A percentile compares a stretch with the other conserved stretches of the same genome.
phyloP scores from a whole-genome alignment of 2,329 filamentous ascomycete genomes.

The Phialocephala subalpina region DNA sequence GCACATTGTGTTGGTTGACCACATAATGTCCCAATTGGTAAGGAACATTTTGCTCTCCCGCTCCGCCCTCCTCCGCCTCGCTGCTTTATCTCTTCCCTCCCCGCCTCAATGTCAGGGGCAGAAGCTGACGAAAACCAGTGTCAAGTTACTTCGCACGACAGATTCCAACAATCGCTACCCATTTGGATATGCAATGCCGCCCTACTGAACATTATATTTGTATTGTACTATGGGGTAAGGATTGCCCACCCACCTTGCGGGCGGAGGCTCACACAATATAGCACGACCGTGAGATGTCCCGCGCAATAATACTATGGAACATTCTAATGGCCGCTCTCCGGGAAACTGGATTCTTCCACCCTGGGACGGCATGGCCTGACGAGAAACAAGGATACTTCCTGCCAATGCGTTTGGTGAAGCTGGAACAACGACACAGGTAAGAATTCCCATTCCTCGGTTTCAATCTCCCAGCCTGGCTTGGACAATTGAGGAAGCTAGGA shows the following conservation, averaged over 20 bases:
- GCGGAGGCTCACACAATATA: conserved; percentile 27
- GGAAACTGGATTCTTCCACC: conserved; percentile 48
- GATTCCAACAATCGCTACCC: conserved; percentile 33
- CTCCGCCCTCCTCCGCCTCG: no score
- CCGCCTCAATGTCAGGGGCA: no score
- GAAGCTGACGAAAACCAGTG: conserved; percentile 17
- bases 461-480: no score
- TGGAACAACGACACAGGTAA: conserved; percentile 49
- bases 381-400: conserved; percentile 49
- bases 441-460: no score
- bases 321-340: conserved; percentile 47
- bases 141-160: conserved; percentile 43
- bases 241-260: not conserved
- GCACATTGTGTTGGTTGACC: conserved; percentile 45
- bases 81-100: no score
- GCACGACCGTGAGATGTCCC: conserved; percentile 45
- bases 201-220: conserved; percentile 50
- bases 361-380: conserved; percentile 46
- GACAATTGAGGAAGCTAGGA: no score
- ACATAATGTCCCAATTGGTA: conserved; percentile 34
- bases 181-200: conserved; percentile 44
- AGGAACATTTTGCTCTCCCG: conserved; percentile 15
- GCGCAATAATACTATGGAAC: conserved; percentile 46
- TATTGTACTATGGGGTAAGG: conserved; percentile 41
- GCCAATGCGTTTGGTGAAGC: conserved; percentile 45